phyloP scores from a whole-genome alignment of 2,329 filamentous ascomycete species.

The Xylaria arbuscula region DNA sequence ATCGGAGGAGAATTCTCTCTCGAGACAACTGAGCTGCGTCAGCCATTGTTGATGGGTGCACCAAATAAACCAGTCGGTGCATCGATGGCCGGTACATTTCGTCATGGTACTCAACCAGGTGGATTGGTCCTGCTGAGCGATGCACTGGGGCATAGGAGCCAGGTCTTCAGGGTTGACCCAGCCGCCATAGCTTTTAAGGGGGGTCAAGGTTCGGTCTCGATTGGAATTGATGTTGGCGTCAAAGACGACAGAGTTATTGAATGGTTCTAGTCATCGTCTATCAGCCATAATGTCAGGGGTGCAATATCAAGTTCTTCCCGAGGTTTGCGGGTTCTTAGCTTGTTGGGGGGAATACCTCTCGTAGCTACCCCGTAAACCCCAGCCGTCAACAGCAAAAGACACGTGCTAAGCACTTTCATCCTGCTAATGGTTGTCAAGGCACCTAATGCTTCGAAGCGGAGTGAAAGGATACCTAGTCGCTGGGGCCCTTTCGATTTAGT shows the following conservation, averaged over 20 bases:
- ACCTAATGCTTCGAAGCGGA: conserved; percentile 5
- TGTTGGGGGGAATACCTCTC: conserved; percentile 16
- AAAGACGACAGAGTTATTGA: conserved; percentile 12
- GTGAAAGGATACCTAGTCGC: conserved; percentile 7
- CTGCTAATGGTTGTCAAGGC: background rate
- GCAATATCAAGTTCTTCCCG: no score
- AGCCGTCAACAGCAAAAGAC: conserved; percentile 9
- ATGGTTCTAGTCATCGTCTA: no score
- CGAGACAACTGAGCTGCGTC: conserved; percentile 27
- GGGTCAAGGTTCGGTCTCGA: conserved; percentile 13
- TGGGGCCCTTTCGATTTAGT: background rate
- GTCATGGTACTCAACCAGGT: conserved; percentile 27
- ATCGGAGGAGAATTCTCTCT: conserved; percentile 12
- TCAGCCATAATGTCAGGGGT: no score
- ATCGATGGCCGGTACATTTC: conserved; percentile 27
- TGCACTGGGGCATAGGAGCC: conserved; percentile 28
- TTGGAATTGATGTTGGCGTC: conserved; percentile 3
- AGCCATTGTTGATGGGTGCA: conserved; percentile 25
- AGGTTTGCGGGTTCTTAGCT: no score
- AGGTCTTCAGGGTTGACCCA: conserved; percentile 32
- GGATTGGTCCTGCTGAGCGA: conserved; percentile 30
- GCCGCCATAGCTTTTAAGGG: conserved; percentile 16
- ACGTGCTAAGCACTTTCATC: conserved; percentile 19
- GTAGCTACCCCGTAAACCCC: conserved; percentile 12
- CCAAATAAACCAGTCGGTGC: conserved; percentile 18